phyloP scores from a whole-genome alignment of 2,329 filamentous ascomycete genomes.

The Sporothrix brunneoviolacea region DNA sequence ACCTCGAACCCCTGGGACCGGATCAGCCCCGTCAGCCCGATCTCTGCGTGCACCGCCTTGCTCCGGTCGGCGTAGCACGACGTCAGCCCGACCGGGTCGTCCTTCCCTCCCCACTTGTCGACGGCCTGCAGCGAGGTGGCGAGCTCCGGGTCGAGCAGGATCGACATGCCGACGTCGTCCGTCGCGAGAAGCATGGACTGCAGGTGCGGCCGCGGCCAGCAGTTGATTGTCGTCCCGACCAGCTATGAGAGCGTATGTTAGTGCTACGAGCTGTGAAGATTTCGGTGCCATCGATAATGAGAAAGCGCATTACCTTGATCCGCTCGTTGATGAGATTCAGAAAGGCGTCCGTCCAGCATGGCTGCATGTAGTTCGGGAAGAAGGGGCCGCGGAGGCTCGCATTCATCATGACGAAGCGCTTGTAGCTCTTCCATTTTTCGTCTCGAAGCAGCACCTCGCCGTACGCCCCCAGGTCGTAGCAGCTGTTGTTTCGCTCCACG shows the following conservation, averaged over 20 bases:
- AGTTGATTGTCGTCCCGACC: constrained; percentile 32
- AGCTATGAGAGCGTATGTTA: too few relatives aligned
- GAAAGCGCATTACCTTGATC: constrained; percentile 27
- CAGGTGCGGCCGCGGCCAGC: constrained; percentile 28
- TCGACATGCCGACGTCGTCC: constrained; percentile 30
- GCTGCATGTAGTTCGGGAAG: constrained; percentile 27
- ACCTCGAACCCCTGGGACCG: constrained; percentile 27
- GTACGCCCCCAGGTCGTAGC: constrained; percentile 31
- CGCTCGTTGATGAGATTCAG: constrained; percentile 25
- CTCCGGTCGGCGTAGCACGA: constrained; percentile 25
- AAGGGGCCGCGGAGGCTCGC: constrained; percentile 32
- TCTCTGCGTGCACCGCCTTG: constrained; percentile 26
- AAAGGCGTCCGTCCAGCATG: constrained; percentile 33
- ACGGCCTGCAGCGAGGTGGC: constrained; percentile 18
- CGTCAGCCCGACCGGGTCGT: constrained; percentile 24
- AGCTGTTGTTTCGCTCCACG: constrained; percentile 26
- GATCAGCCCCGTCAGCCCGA: constrained; percentile 26
- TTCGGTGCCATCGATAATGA: too few relatives aligned
- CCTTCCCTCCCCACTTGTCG: constrained; percentile 20
- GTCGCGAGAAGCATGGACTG: constrained; percentile 35
- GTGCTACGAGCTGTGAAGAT: too few relatives aligned
- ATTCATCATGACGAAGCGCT: constrained; percentile 31
- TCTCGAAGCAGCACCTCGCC: constrained; percentile 28
- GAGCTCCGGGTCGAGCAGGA: constrained; percentile 30
- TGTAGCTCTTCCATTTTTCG: constrained; percentile 29